Evolutionary conservation across 1,284 basidiomycete species (phyloP).

Genomic region (Cutaneotrichosporon arboriforme): DNA sequence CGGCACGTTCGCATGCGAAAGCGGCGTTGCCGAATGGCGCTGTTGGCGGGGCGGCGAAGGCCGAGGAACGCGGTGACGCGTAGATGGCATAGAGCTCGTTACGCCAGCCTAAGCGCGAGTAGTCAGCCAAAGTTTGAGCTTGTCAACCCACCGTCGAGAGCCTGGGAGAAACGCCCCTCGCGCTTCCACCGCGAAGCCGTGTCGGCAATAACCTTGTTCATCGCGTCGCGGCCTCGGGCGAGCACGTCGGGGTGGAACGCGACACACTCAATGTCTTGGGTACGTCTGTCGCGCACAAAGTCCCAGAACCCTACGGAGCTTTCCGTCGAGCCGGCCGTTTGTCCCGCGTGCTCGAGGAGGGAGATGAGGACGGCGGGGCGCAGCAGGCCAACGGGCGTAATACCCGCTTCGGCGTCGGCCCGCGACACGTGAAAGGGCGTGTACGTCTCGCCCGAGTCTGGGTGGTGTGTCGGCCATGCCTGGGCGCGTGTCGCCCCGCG

Average conservation of each 20-base stretch:
- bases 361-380: slow-evolving; percentile 9
- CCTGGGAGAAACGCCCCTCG: slow-evolving; percentile 40
- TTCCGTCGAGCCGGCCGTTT: no score
- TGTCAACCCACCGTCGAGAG: slow-evolving; percentile 44
- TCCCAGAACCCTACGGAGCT: slow-evolving; percentile 1
- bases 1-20: slow-evolving; percentile 80
- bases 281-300: not conserved
- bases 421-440: slow-evolving; percentile 15
- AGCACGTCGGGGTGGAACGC: slow-evolving; percentile 27
- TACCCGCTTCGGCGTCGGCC: not conserved
- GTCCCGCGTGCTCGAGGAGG: slow-evolving; percentile 2
- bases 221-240: slow-evolving; percentile 23
- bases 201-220: slow-evolving; percentile 40
- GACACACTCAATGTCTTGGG: slow-evolving; percentile 17
- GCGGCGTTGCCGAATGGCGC: slow-evolving; percentile 56
- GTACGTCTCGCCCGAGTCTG: slow-evolving; percentile 9
- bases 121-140: no score
- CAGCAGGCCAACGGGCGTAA: slow-evolving; percentile 18
- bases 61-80: slow-evolving; percentile 53
- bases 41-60: slow-evolving; percentile 45
- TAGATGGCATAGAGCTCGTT: slow-evolving; percentile 79
- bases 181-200: slow-evolving; percentile 42
- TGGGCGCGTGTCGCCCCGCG: not conserved
- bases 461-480: slow-evolving; percentile 16
- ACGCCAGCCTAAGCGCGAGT: slow-evolving; percentile 78